phyloP scores from a whole-genome alignment of 2,329 filamentous ascomycete species.

The Tricladium varicosporioides region DNA sequence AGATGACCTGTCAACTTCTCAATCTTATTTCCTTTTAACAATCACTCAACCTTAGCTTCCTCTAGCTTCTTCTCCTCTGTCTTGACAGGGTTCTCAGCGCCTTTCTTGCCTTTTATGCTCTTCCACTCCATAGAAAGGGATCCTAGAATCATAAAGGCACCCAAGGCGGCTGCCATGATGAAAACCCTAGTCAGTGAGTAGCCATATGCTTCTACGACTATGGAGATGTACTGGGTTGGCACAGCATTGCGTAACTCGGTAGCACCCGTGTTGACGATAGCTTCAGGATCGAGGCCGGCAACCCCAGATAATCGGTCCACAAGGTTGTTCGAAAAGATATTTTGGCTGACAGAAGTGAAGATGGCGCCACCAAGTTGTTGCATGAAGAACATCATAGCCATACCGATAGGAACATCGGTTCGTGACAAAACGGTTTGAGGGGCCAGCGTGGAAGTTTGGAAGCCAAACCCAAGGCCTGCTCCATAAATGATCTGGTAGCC shows the following conservation, averaged over 20 bases:
- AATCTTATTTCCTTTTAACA: too few relatives aligned
- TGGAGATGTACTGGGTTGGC: conserved; percentile 43
- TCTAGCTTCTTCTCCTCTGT: conserved; percentile 10
- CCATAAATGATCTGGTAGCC: conserved; percentile 55
- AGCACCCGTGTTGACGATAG: conserved; percentile 47
- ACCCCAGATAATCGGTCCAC: conserved; percentile 3
- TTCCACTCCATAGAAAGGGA: conserved; percentile 53
- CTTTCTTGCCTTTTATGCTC: conserved; percentile 48
- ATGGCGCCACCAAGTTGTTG: conserved; percentile 56
- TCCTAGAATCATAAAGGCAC: conserved; percentile 45
- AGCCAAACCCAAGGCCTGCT: conserved; percentile 53
- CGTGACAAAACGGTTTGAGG: conserved; percentile 50
- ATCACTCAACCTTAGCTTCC: neutral
- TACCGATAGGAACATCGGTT: conserved; percentile 50
- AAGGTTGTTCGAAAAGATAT: conserved; percentile 35
- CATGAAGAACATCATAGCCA: conserved; percentile 50
- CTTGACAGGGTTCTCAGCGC: conserved; percentile 30
- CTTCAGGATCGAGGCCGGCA: conserved; percentile 32
- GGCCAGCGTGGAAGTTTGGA: conserved; percentile 56
- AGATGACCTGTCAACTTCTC: too few relatives aligned
- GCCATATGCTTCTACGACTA: conserved; percentile 59
- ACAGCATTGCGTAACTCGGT: conserved; percentile 59
- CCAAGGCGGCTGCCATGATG: conserved; percentile 51
- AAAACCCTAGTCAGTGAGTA: conserved; percentile 49
- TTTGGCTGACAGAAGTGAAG: conserved; percentile 54